phyloP scores from a whole-genome alignment of 805 yeast genomes.

The Geotrichum ghanense region DNA sequence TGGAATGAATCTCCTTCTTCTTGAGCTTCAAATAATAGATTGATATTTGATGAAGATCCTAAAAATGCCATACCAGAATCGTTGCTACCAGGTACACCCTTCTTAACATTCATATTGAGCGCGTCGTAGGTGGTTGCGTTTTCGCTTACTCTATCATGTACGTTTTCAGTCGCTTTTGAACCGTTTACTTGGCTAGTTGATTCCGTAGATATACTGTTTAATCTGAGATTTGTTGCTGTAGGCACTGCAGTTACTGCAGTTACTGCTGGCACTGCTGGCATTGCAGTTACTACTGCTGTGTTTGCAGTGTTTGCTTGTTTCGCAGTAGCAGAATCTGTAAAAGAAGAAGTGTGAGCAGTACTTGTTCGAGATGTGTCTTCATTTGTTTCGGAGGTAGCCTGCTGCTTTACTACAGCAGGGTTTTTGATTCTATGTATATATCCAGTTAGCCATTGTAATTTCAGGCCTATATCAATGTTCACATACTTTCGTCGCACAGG shows the following conservation, averaged over 20 bases:
- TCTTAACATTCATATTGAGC: not conserved
- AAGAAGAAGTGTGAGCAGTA: no score
- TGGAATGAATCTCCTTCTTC: slow-evolving; percentile 11
- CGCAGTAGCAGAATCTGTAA: slow-evolving; percentile 2
- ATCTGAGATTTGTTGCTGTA: no score
- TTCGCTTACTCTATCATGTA: no score
- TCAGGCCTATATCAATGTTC: no score
- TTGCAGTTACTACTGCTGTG: slow-evolving; percentile 5
- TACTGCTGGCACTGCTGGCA: slow-evolving; percentile 1
- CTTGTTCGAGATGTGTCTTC: no score
- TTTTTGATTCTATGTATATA: slow-evolving; percentile 2
- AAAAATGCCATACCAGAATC: slow-evolving; percentile 26
- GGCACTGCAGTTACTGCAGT: no score
- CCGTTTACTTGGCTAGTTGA: no score
- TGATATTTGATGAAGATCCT: slow-evolving; percentile 42
- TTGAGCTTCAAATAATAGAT: slow-evolving; percentile 18
- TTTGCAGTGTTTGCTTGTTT: slow-evolving; percentile 1
- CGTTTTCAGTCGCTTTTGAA: no score
- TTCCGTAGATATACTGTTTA: no score
- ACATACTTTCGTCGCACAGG: slow-evolving; percentile 19
- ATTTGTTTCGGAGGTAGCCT: not conserved
- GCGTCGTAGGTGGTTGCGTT: not conserved
- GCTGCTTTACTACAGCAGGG: not conserved
- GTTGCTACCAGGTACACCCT: not conserved
- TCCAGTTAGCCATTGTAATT: not conserved